Conservation (phyloP, 805 yeast species). For the Nematodospora valgi region DNA sequence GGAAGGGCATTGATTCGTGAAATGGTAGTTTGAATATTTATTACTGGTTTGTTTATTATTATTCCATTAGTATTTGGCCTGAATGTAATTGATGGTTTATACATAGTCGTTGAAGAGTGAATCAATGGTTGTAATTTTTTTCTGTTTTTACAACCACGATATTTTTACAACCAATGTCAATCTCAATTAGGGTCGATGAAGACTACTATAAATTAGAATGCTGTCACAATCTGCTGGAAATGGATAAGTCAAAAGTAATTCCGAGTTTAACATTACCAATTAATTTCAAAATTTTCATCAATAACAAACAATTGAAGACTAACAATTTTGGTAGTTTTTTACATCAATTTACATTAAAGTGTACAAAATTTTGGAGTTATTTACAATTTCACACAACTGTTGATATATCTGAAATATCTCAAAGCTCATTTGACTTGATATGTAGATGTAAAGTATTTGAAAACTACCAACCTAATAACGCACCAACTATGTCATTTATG, state of each 20-base stretch:
- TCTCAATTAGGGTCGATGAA: constrained; percentile 8
- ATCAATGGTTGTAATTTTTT: constrained; percentile 4
- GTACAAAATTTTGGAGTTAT: constrained; percentile 10
- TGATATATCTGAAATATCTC: constrained; percentile 4
- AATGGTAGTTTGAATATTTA: constrained; percentile 6
- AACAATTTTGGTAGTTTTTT: constrained; percentile 10
- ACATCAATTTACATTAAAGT: constrained; percentile 11
- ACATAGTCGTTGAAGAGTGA: constrained; percentile 4
- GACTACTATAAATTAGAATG: constrained; percentile 9
- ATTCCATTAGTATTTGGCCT: constrained; percentile 8
- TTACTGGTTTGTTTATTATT: constrained; percentile 8
- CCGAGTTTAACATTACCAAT: constrained; percentile 1
- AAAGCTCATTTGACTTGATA: constrained; percentile 7
- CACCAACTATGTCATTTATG: constrained; percentile 4
- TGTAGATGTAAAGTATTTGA: constrained; percentile 11
- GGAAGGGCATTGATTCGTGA: constrained; percentile 6
- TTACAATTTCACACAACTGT: constrained; percentile 10
- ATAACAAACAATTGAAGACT: constrained; percentile 7
- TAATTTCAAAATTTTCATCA: constrained; percentile 12
- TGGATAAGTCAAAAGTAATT: not conserved
- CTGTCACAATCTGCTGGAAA: not conserved
- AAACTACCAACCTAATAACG: not conserved
- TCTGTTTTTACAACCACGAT: not conserved
- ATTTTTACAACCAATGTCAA: constrained; percentile 11
- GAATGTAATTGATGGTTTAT: constrained; percentile 5